Evolutionary conservation across 257 asterid genomes (phyloP).

Genomic region (Ajuga chamaepitys): DNA sequence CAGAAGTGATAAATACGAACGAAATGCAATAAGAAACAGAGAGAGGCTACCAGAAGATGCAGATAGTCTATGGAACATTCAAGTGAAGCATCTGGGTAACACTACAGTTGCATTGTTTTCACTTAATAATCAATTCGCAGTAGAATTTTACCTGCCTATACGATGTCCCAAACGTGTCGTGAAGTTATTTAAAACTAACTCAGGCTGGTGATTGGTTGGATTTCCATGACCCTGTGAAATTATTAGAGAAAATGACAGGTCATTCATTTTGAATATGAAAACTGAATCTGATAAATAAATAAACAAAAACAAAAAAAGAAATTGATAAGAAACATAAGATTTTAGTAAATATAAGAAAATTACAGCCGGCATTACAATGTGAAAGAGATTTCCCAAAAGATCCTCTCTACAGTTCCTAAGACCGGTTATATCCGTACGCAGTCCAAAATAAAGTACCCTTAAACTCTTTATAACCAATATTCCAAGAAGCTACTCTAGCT

Average conservation of each 20-base stretch:
- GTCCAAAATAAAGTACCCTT: too few species aligned
- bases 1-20: too few species aligned
- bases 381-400: too few species aligned
- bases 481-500: too few species aligned
- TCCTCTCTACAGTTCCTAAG: too few species aligned
- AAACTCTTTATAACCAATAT: too few species aligned
- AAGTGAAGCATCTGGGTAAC: neutral
- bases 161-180: slow-evolving; percentile 97
- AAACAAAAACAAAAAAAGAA: neutral
- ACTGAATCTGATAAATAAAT: neutral
- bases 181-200: slow-evolving; percentile 75
- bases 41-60: neutral
- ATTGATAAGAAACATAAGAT: too few species aligned
- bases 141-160: slow-evolving; percentile 61
- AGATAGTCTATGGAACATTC: too few species aligned
- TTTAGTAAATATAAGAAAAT: too few species aligned
- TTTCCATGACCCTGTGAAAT: slow-evolving; percentile 82
- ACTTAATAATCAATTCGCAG: neutral
- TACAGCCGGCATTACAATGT: too few species aligned
- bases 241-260: neutral
- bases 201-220: slow-evolving; percentile 89
- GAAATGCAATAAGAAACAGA: neutral
- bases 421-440: too few species aligned
- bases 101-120: neutral
- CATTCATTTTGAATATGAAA: neutral